phyloP scores from a whole-genome alignment of 345 rosid species.

The Schrenkiella parvula region DNA sequence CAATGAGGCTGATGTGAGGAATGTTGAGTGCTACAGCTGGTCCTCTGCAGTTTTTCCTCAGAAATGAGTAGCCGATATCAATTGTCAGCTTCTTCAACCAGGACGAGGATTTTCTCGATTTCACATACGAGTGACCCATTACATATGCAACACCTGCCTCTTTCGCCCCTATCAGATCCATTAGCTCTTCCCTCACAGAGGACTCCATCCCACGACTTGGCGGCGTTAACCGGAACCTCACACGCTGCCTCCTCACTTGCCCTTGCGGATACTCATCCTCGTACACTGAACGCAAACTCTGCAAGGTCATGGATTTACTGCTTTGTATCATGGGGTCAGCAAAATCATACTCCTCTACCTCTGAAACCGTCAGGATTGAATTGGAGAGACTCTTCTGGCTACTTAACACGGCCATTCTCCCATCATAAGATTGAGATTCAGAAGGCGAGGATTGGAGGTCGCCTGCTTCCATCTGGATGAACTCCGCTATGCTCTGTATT shows the following conservation, averaged over 20 bases:
- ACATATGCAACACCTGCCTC: conserved; percentile 87
- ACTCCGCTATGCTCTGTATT: conserved; percentile 90
- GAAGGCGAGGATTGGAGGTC: conserved; percentile 52
- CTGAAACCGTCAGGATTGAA: conserved; percentile 49
- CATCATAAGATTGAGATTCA: conserved; percentile 67
- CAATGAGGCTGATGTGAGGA: conserved; percentile 89
- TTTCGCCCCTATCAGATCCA: conserved; percentile 76
- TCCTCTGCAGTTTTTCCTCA: conserved; percentile 92
- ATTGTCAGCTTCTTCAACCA: conserved; percentile 67
- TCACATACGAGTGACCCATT: conserved; percentile 88
- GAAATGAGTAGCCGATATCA: conserved; percentile 82
- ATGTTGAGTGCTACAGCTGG: conserved; percentile 87
- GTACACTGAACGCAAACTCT: conserved; percentile 56
- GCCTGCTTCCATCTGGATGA: conserved; percentile 90
- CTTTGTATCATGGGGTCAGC: conserved; percentile 47
- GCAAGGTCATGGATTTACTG: conserved; percentile 71
- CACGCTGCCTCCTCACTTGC: conserved; percentile 51
- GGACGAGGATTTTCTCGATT: conserved; percentile 66
- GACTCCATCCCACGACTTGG: conserved; percentile 59
- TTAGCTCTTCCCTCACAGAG: conserved; percentile 72
- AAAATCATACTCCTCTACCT: conserved; percentile 42
- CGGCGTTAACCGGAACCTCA: conserved; percentile 58
- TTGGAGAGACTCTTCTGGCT: conserved; percentile 47
- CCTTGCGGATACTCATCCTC: conserved; percentile 61
- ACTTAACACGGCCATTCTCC: conserved; percentile 95